These are phyloP conservation scores for Xylariaceae sp. DNA, from an alignment of 2,329 filamentous ascomycete species.

Conservation along the genomic window DNA sequence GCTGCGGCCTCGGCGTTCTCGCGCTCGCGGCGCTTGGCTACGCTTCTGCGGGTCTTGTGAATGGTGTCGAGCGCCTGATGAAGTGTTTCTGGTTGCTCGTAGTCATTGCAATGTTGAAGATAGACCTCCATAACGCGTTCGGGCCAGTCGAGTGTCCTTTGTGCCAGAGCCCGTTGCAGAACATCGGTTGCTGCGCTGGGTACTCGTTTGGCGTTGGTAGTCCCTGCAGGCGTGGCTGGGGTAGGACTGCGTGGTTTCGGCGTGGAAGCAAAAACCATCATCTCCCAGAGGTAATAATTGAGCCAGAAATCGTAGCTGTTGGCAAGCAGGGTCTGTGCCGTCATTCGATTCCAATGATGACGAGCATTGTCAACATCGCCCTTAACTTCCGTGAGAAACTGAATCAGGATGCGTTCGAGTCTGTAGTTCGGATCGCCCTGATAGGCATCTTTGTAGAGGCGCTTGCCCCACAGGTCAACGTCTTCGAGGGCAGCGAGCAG, in stretches of 20 bases:
- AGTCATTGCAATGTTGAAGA: slow-evolving; percentile 79
- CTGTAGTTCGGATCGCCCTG: slow-evolving; percentile 85
- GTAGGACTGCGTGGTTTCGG: slow-evolving; percentile 51
- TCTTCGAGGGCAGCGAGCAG: slow-evolving; percentile 82
- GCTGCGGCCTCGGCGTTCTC: slow-evolving; percentile 60
- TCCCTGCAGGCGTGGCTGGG: slow-evolving; percentile 34
- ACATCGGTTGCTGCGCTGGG: slow-evolving; percentile 73
- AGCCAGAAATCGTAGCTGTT: slow-evolving; percentile 93
- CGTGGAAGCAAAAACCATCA: slow-evolving; percentile 56
- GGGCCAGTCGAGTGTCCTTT: slow-evolving; percentile 67
- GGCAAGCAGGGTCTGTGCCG: slow-evolving; percentile 57
- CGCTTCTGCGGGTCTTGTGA: slow-evolving; percentile 61
- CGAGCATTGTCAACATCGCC: slow-evolving; percentile 73
- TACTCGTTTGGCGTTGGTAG: slow-evolving; percentile 48
- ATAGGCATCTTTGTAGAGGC: slow-evolving; percentile 69
- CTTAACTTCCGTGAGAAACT: slow-evolving; percentile 83
- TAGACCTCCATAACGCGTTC: slow-evolving; percentile 73
- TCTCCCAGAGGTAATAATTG: slow-evolving; percentile 87
- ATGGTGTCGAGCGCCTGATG: slow-evolving; percentile 70
- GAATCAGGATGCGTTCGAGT: slow-evolving; percentile 86
- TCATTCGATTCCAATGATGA: slow-evolving; percentile 69
- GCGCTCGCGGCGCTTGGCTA: slow-evolving; percentile 59
- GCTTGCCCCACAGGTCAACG: slow-evolving; percentile 72
- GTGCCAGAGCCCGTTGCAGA: slow-evolving; percentile 63
- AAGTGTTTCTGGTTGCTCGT: slow-evolving; percentile 73